Percentiles rank a stretch among this genome's conserved stretches.
Evolutionary conservation across 805 yeast species (phyloP).

Genomic region (Nakazawaea siamensis): DNA sequence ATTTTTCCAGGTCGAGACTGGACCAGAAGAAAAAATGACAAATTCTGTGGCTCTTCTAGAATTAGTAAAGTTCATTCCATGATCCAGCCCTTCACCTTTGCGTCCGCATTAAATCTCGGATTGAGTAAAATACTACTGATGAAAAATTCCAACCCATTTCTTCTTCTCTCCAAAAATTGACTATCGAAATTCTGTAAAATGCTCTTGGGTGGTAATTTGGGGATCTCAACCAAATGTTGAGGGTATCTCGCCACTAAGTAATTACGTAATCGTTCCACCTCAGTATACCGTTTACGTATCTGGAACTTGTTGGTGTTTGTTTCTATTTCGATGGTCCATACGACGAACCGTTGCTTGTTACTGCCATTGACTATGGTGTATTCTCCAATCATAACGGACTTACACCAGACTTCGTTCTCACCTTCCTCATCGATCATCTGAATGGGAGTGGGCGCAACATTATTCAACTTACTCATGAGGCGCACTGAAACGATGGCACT

Average conservation of each 20-base stretch:
- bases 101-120: constrained; percentile 31
- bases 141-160: constrained; percentile 54
- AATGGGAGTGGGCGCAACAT: constrained; percentile 32
- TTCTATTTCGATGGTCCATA: constrained; percentile 20
- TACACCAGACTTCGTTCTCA: constrained; percentile 18
- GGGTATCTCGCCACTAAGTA: constrained; percentile 30
- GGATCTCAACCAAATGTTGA: constrained; percentile 26
- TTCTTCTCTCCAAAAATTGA: constrained; percentile 43
- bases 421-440: constrained; percentile 24
- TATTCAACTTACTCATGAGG: no score
- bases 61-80: background rate
- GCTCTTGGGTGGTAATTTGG: constrained; percentile 45
- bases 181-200: constrained; percentile 32
- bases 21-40: no score
- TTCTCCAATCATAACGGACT: constrained; percentile 21
- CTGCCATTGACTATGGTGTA: constrained; percentile 21
- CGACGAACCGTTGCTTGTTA: constrained; percentile 18
- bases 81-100: constrained; percentile 32
- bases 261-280: constrained; percentile 42
- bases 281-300: constrained; percentile 56
- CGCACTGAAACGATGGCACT: no score
- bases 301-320: constrained; percentile 30
- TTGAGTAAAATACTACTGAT: constrained; percentile 45
- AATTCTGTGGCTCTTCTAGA: no score
- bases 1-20: background rate